Conservation (phyloP, 345 rosid genomes). For the Camelina neglecta region DNA sequence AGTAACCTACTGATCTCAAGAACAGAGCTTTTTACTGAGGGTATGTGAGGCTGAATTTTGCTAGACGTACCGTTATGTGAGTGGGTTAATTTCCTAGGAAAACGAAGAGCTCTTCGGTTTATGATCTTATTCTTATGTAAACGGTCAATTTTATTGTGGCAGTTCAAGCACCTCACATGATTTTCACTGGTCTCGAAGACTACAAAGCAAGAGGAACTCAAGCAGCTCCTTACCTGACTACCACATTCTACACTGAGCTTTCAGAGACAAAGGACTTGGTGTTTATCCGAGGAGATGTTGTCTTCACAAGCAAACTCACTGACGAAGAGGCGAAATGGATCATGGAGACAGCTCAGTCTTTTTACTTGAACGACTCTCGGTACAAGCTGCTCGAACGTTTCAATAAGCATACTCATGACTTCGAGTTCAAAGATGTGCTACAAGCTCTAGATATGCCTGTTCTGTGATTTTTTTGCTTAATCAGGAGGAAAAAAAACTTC, state of each 20-base stretch:
- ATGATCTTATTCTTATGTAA: neutral
- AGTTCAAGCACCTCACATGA: slow-evolving; percentile 89
- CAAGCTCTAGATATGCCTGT: slow-evolving; percentile 81
- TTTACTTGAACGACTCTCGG: slow-evolving; percentile 80
- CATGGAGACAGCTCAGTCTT: slow-evolving; percentile 86
- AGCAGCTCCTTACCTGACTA: slow-evolving; percentile 81
- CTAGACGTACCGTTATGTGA: neutral
- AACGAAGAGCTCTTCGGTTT: neutral
- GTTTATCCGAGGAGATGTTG: slow-evolving; percentile 81
- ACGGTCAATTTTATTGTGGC: slow-evolving; percentile 42
- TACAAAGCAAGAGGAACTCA: slow-evolving; percentile 98
- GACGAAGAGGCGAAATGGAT: slow-evolving; percentile 91
- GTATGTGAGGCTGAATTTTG: slow-evolving; percentile 9
- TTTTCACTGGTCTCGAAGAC: slow-evolving; percentile 96
- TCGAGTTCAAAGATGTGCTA: slow-evolving; percentile 88
- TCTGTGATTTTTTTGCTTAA: slow-evolving; percentile 43
- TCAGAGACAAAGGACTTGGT: slow-evolving; percentile 84
- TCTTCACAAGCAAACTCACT: slow-evolving; percentile 86
- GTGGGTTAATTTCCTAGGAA: neutral
- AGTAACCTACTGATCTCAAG: slow-evolving; percentile 3
- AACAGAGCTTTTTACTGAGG: neutral
- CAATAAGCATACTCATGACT: slow-evolving; percentile 76
- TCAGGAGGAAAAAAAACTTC: neutral
- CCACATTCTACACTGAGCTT: slow-evolving; percentile 75
- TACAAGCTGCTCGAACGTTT: slow-evolving; percentile 81